Conservation (phyloP, 345 rosid species). For the Kandelia obovata region DNA sequence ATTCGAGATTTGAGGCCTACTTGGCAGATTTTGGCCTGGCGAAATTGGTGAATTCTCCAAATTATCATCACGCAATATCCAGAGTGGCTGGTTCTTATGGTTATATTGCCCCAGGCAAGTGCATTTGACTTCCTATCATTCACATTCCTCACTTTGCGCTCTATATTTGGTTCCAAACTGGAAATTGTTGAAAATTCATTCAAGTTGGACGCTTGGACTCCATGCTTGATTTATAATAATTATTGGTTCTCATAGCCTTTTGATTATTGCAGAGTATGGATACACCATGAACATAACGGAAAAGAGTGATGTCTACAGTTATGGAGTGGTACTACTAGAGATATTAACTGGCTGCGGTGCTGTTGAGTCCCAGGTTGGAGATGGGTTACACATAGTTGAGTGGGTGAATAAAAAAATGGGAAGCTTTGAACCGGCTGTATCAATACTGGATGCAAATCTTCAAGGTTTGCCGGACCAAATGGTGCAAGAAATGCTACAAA, state of each 20-base stretch:
- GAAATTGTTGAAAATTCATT: background rate
- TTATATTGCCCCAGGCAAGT: constrained; percentile 90
- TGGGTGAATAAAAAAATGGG: constrained; percentile 98
- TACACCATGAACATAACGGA: constrained; percentile 93
- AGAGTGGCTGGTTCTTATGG: constrained; percentile 90
- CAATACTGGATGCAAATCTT: constrained; percentile 69
- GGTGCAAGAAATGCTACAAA: constrained; percentile 94
- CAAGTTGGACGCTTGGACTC: background rate
- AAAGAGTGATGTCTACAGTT: constrained; percentile 93
- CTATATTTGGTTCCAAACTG: no score
- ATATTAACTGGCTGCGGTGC: constrained; percentile 84
- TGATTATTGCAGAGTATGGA: constrained; percentile 71
- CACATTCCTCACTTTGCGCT: background rate
- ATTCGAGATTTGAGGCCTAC: constrained; percentile 74
- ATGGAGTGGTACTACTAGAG: constrained; percentile 86
- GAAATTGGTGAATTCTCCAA: constrained; percentile 72
- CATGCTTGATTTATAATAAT: background rate
- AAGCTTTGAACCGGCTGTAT: constrained; percentile 73
- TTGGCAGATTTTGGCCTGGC: constrained; percentile 90
- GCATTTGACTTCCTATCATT: background rate
- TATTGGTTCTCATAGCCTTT: background rate
- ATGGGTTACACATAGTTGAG: constrained; percentile 85
- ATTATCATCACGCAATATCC: constrained; percentile 69
- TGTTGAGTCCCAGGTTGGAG: constrained; percentile 59
- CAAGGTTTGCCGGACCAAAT: constrained; percentile 85